A percentile compares a stretch with the other conserved stretches of the same genome.
Conservation (phyloP, 1,139 yeast species). For the Kluyveromyces sp. region DNA sequence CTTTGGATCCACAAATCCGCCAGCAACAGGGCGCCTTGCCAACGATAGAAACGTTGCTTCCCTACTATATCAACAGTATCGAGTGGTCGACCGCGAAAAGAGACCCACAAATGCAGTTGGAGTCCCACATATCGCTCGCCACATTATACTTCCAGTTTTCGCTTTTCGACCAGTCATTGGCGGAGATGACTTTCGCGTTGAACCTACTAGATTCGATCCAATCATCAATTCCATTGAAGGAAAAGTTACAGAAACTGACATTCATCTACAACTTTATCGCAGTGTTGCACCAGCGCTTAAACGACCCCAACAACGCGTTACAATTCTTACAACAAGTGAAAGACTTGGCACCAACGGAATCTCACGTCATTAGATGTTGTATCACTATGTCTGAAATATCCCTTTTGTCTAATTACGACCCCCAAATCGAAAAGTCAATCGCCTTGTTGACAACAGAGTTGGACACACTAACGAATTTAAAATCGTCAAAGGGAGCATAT, state of each 20-base stretch:
- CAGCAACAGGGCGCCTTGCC: slow-evolving; percentile 4
- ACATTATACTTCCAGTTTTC: slow-evolving; percentile 14
- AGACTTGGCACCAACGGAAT: slow-evolving; percentile 4
- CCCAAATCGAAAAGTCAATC: slow-evolving; percentile 1
- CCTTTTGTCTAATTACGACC: slow-evolving; percentile 1
- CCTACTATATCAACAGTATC: slow-evolving; percentile 7
- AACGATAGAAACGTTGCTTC: slow-evolving; percentile 7
- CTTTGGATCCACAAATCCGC: slow-evolving; percentile 6
- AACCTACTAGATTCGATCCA: slow-evolving; percentile 5
- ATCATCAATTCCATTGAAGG: slow-evolving; percentile 4
- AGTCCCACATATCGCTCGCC: slow-evolving; percentile 10
- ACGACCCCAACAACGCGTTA: slow-evolving; percentile 4
- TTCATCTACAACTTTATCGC: slow-evolving; percentile 5
- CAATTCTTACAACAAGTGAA: slow-evolving; percentile 3
- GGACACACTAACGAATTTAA: background rate
- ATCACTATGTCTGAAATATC: slow-evolving; percentile 1
- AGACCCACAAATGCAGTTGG: slow-evolving; percentile 6
- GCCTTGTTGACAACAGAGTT: slow-evolving; percentile 2
- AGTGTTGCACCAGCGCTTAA: slow-evolving; percentile 2
- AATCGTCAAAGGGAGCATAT: background rate
- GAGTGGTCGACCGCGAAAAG: slow-evolving; percentile 4
- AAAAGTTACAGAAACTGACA: slow-evolving; percentile 1
- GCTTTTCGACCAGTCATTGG: slow-evolving; percentile 11
- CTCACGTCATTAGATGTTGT: slow-evolving; percentile 4
- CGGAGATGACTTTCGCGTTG: slow-evolving; percentile 11